phyloP scores from a whole-genome alignment of 2,329 filamentous ascomycete genomes.

The Fusarium floridanum region DNA sequence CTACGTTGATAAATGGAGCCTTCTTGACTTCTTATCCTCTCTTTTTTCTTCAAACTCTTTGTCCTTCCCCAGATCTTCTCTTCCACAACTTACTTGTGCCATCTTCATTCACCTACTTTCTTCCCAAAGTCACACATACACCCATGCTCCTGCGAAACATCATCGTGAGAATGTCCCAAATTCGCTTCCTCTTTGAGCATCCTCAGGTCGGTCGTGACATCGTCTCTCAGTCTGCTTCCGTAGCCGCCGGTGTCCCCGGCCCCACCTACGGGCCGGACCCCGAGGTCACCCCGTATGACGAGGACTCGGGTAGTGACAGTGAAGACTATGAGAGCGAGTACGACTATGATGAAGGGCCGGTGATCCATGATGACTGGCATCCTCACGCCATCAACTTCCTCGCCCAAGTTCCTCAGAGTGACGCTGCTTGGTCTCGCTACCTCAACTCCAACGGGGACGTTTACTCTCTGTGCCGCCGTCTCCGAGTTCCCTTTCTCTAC shows the following conservation, averaged over 20 bases:
- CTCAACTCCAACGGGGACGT: conserved; percentile 18
- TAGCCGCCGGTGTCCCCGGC: neutral
- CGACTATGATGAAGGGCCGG: neutral
- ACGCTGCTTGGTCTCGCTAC: conserved; percentile 22
- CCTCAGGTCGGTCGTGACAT: neutral
- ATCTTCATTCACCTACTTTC: neutral
- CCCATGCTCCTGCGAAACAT: neutral
- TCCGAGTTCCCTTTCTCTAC: conserved; percentile 16
- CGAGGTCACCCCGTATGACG: neutral
- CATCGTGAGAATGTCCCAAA: neutral
- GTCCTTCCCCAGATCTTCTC: neutral
- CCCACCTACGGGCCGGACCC: neutral
- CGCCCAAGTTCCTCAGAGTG: conserved; percentile 16
- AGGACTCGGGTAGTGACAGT: neutral
- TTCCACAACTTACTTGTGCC: neutral
- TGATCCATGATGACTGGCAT: conserved; percentile 1
- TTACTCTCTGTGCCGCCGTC: conserved; percentile 3
- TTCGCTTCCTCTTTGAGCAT: conserved; percentile 16
- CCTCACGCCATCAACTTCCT: conserved; percentile 27
- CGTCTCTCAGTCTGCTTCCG: conserved; percentile 12
- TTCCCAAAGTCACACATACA: neutral
- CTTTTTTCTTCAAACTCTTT: neutral
- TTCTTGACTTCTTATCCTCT: neutral
- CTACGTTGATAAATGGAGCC: neutral
- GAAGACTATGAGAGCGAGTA: neutral